Evolutionary conservation across 345 rosid species (phyloP).

Genomic region (Streptanthus diversifolius): DNA sequence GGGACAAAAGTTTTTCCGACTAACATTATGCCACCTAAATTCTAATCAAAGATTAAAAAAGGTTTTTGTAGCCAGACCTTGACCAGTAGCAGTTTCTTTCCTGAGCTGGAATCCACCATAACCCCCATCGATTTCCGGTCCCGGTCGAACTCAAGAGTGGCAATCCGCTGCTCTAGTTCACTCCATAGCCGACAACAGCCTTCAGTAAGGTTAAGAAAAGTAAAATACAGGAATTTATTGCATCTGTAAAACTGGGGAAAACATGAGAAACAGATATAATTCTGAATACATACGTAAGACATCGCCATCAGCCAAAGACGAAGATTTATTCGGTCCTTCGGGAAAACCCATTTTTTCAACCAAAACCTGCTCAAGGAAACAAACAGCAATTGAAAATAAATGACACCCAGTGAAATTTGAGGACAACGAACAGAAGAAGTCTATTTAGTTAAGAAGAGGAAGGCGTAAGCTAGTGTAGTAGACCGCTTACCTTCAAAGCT

Average conservation of each 20-base stretch:
- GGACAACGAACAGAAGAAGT: background rate
- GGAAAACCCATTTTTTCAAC: slow-evolving; percentile 97
- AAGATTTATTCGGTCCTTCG: slow-evolving; percentile 38
- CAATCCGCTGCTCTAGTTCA: slow-evolving; percentile 68
- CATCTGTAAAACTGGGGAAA: background rate
- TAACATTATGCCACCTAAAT: no score
- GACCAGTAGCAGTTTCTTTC: slow-evolving; percentile 68
- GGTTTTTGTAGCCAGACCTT: no score
- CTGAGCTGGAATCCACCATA: slow-evolving; percentile 73
- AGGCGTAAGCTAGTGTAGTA: background rate
- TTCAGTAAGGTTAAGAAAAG: slow-evolving; percentile 12
- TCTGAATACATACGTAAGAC: slow-evolving; percentile 46
- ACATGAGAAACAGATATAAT: background rate
- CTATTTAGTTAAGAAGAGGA: background rate
- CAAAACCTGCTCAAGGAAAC: slow-evolving; percentile 55
- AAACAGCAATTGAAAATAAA: background rate
- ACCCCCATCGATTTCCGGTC: slow-evolving; percentile 98
- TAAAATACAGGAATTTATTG: background rate
- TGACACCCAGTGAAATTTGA: background rate
- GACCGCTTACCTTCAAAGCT: slow-evolving; percentile 72
- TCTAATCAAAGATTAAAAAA: no score
- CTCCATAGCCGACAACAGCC: slow-evolving; percentile 75
- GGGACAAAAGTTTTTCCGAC: background rate
- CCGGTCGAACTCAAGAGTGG: slow-evolving; percentile 91
- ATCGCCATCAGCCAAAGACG: slow-evolving; percentile 41